Evolutionary conservation across 2,329 filamentous ascomycete genomes (phyloP).

Genomic region (Talaromyces sp.): DNA sequence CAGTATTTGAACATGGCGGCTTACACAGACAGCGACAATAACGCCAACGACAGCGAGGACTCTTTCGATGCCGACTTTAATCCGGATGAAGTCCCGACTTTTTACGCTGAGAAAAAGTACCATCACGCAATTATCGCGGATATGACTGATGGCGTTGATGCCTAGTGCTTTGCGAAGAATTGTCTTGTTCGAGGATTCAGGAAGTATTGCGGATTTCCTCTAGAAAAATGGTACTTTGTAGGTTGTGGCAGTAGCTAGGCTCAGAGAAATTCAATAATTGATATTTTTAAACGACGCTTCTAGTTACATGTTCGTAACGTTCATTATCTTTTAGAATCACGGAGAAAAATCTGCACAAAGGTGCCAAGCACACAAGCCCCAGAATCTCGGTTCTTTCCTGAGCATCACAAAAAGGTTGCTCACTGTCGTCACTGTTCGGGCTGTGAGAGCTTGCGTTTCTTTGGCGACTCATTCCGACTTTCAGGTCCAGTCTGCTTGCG

Average conservation of each 20-base stretch:
- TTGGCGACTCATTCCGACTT: not conserved
- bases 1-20: conserved; percentile 2
- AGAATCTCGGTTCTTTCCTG: not conserved
- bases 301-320: not conserved
- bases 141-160: not conserved
- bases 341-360: not conserved
- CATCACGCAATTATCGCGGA: not conserved
- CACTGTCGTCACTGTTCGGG: no score
- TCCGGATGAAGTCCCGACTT: not conserved
- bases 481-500: not conserved
- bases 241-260: not conserved
- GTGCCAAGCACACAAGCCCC: no score
- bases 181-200: not conserved
- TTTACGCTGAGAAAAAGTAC: not conserved
- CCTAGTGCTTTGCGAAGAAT: not conserved
- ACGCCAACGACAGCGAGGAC: not conserved
- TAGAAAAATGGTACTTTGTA: not conserved
- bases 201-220: rapidly evolving
- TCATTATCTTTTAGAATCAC: not conserved
- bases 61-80: not conserved
- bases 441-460: not conserved
- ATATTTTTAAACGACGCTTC: not conserved
- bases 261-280: not conserved
- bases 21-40: not conserved
- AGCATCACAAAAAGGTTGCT: no score